Percentiles rank a stretch among this genome's conserved stretches.
These are phyloP conservation scores for Paramecium caudatum DNA, from an alignment of 73 alveolate species.

Conservation along the genomic window DNA sequence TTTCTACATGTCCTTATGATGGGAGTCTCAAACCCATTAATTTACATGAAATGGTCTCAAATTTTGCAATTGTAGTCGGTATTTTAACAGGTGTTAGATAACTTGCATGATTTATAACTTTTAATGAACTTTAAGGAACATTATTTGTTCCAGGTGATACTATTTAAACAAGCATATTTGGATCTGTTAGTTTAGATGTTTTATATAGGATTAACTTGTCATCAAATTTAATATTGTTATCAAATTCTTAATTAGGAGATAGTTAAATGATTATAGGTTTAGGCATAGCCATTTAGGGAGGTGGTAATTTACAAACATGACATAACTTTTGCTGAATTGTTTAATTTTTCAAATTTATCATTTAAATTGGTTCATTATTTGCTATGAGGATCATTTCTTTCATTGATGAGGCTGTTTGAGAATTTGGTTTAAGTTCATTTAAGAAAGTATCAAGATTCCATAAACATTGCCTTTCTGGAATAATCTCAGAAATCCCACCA, in stretches of 20 bases:
- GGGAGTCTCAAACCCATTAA: not conserved
- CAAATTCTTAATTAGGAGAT: not conserved
- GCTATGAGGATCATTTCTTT: not conserved
- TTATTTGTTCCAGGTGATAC: not conserved
- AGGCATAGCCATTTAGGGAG: not conserved
- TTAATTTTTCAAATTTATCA: too few species aligned
- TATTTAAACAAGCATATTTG: not conserved
- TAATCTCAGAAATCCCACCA: too few species aligned
- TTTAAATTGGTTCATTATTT: too few species aligned
- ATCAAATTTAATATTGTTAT: not conserved
- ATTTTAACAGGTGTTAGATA: not conserved
- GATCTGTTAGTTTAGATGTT: not conserved
- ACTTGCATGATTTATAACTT: not conserved
- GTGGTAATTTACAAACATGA: not conserved
- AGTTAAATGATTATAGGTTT: not conserved
- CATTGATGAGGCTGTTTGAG: not conserved
- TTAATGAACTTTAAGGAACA: not conserved
- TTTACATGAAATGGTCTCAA: not conserved
- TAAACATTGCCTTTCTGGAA: too few species aligned
- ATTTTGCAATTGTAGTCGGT: not conserved
- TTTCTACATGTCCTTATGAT: not conserved
- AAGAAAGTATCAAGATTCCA: too few species aligned
- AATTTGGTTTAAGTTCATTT: too few species aligned
- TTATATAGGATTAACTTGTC: not conserved
- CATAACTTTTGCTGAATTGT: too few species aligned